phyloP scores from a whole-genome alignment of 2,329 filamentous ascomycete genomes.

The Aspergillus ibericus region DNA sequence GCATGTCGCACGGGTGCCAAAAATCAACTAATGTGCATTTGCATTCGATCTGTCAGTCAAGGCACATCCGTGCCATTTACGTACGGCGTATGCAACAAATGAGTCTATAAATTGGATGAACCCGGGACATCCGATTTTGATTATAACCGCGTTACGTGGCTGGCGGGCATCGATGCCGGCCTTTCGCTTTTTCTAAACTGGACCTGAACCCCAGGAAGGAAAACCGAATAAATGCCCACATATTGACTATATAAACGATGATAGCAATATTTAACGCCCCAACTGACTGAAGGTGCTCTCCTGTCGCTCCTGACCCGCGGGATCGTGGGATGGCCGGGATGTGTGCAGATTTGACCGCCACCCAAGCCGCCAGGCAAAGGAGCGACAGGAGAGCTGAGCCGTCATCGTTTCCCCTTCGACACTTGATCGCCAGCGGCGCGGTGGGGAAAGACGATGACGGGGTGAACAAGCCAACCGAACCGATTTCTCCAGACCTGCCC shows the following conservation, averaged over 20 bases:
- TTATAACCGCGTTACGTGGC: background rate
- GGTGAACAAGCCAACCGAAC: slow-evolving; percentile 17
- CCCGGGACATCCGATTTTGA: background rate
- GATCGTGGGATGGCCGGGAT: slow-evolving; percentile 10
- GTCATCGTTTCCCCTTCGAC: slow-evolving; percentile 1
- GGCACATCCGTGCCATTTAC: background rate
- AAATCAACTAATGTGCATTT: background rate
- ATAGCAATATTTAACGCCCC: slow-evolving; percentile 17
- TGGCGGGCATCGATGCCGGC: background rate
- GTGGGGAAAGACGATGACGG: slow-evolving; percentile 12
- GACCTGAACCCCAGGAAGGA: background rate
- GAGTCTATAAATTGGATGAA: slow-evolving; percentile 3
- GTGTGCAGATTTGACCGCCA: slow-evolving; percentile 5
- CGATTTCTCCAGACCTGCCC: slow-evolving; percentile 18
- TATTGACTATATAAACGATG: slow-evolving; percentile 13
- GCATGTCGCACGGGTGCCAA: no score
- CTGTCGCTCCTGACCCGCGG: slow-evolving; percentile 7
- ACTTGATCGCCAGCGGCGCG: background rate
- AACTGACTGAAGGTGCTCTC: slow-evolving; percentile 5
- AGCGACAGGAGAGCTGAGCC: slow-evolving; percentile 1
- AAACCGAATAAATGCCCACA: slow-evolving; percentile 6
- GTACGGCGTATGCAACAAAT: background rate
- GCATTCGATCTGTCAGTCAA: background rate
- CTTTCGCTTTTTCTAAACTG: background rate
- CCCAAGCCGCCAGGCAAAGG: slow-evolving; percentile 9